Evolutionary conservation across 352 stramenopile species (phyloP).

Genomic region (Pythium utonaiense): DNA sequence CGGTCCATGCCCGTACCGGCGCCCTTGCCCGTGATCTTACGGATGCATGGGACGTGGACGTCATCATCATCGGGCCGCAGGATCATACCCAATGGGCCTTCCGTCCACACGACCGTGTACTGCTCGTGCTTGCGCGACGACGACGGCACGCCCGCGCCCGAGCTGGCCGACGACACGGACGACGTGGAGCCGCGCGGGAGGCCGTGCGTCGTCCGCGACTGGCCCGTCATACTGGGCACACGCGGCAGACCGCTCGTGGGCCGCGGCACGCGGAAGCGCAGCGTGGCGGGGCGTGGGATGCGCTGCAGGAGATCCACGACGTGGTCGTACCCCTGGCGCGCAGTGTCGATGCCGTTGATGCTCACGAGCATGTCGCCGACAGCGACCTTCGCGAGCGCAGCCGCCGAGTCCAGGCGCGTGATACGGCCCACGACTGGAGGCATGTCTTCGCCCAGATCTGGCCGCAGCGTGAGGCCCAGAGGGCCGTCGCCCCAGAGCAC

Average conservation of each 20-base stretch:
- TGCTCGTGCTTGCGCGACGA: conserved; percentile 5
- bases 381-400: conserved; percentile 71
- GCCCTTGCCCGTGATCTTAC: neutral
- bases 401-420: conserved; percentile 80
- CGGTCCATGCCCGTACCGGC: neutral
- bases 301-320: conserved; percentile 83
- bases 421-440: conserved; percentile 84
- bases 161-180: conserved; percentile 35
- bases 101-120: neutral
- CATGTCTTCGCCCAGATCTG: conserved; percentile 85
- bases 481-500: conserved; percentile 82
- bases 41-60: neutral
- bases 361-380: conserved; percentile 88
- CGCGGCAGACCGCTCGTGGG: conserved; percentile 17
- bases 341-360: conserved; percentile 85
- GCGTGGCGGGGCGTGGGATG: conserved; percentile 71
- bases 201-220: conserved; percentile 2
- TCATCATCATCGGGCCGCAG: neutral
- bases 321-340: conserved; percentile 81
- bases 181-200: conserved; percentile 29
- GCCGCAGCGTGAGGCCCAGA: conserved; percentile 75
- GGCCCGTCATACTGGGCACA: conserved; percentile 12
- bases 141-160: conserved; percentile 25
- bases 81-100: neutral
- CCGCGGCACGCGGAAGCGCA: conserved; percentile 79